Evolutionary conservation across 192 early-diverging fungal species (phyloP), one percentile per base, ranked within the genome.

Genomic region (Coemansia interrupta): DNA sequence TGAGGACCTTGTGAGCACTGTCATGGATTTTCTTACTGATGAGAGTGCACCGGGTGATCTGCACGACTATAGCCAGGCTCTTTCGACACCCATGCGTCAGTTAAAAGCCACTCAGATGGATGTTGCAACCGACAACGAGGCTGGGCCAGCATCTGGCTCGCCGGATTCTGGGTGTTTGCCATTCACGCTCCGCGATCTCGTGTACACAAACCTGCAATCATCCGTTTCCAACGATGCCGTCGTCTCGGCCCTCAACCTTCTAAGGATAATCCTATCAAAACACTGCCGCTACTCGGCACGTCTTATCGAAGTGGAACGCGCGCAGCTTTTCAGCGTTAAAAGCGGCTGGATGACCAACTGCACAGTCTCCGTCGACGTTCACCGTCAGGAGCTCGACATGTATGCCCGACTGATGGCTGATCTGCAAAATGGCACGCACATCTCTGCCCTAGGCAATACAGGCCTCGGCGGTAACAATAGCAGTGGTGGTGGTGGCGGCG

Each of bases 151-250:
- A 24, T 26, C 38, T 36, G 9, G 43, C 28, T 54, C 52, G 0
- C 32, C 61, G 3, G 61, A 60, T 17, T 43, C 60, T 18, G 53
- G 51, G 9, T 66, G 56, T 47, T 44, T 80, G 51, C 77, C 77
- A 32, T 92, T 92, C 61, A 92, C 84, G 3, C 79, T 92, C 29
- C 86, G 87, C 58, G 90, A 92, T 54, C 76, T 98, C 3, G 81
- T 98, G 15, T 83, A 94, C 43, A 91, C 91, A 5, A 90, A 95
- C 29, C 76, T 98, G 32, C 85, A 89, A 59, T 96, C 95, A 2
- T 79, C 89, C 14, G 70, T 78, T 1, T 94, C 92, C 0, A 90
- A 88, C 54, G 84, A 89, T 24, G 91, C 94, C 5, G 90, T 94
- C 4, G 89, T 90, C 50, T 87, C 87, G 0, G 87, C 91, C 0